These are phyloP conservation scores for Shiraia sp. DNA, from an alignment of 2,329 filamentous ascomycete species.

Conservation along the genomic window DNA sequence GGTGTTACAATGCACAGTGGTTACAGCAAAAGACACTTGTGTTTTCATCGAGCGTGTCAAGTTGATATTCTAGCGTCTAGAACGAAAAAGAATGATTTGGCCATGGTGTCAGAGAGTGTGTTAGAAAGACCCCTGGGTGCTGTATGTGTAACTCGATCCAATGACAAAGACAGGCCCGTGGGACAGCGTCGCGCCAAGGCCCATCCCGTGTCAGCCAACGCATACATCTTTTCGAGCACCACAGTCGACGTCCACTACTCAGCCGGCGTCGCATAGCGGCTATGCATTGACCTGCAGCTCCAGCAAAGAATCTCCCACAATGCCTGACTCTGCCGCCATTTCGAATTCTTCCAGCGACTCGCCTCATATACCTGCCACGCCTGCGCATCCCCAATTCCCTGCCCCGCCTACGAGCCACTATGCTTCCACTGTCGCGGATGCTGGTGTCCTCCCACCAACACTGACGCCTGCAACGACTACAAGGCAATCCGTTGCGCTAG, in stretches of 20 bases:
- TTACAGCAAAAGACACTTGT: background rate
- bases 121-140: slow-evolving; percentile 14
- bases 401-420: slow-evolving; percentile 24
- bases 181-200: slow-evolving; percentile 27
- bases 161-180: slow-evolving; percentile 17
- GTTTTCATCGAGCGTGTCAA: no score
- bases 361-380: slow-evolving; percentile 14
- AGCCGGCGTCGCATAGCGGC: slow-evolving; percentile 36
- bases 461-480: slow-evolving; percentile 43
- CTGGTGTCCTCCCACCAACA: slow-evolving; percentile 33
- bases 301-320: slow-evolving; percentile 38
- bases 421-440: slow-evolving; percentile 20
- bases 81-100: no score
- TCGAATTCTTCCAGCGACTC: slow-evolving; percentile 29
- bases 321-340: slow-evolving; percentile 32
- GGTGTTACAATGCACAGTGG: background rate
- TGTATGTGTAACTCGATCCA: slow-evolving; percentile 27
- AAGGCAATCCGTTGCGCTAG: slow-evolving; percentile 38
- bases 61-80: background rate
- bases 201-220: slow-evolving; percentile 30
- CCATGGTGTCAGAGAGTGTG: background rate
- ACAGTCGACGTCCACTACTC: slow-evolving; percentile 40
- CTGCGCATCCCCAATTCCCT: slow-evolving; percentile 7
- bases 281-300: slow-evolving; percentile 45
- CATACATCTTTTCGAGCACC: slow-evolving; percentile 35